Evolutionary conservation across 2,329 filamentous ascomycete genomes (phyloP).

Genomic region (Diplocarpon mali): DNA sequence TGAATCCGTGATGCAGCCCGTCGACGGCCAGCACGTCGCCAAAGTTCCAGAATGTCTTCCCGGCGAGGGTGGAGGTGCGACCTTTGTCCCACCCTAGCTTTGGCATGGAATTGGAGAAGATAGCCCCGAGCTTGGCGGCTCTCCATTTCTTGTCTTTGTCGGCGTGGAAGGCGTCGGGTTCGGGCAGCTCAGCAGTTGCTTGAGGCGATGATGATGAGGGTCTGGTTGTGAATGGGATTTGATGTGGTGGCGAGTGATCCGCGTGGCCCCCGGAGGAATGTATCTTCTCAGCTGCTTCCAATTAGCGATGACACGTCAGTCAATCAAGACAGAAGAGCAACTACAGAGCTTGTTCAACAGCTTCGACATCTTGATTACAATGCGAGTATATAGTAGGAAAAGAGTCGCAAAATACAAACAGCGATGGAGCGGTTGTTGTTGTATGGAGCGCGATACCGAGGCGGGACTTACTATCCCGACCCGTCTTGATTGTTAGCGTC

Average conservation of each 20-base stretch:
- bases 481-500: too few relatives aligned
- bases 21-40: slow-evolving; percentile 2
- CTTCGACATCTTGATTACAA: background rate
- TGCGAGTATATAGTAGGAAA: too few relatives aligned
- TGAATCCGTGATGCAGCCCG: slow-evolving; percentile 2
- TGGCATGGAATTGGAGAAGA: slow-evolving; percentile 1
- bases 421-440: too few relatives aligned
- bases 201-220: background rate
- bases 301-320: background rate
- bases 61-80: slow-evolving; percentile 1
- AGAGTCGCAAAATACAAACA: too few relatives aligned
- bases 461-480: too few relatives aligned
- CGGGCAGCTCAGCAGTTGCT: background rate
- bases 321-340: too few relatives aligned
- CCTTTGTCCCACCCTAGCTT: slow-evolving; percentile 3
- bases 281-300: background rate
- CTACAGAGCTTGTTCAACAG: background rate
- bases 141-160: slow-evolving; percentile 4
- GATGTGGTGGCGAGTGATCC: background rate
- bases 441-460: too few relatives aligned
- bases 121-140: slow-evolving; percentile 1
- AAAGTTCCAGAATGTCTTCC: slow-evolving; percentile 4
- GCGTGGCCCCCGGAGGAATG: background rate
- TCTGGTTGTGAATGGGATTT: background rate
- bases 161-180: background rate